Base-by-base conservation (phyloP, 2,329 filamentous ascomycete genomes). In the Xylariaceae sp. region DNA sequence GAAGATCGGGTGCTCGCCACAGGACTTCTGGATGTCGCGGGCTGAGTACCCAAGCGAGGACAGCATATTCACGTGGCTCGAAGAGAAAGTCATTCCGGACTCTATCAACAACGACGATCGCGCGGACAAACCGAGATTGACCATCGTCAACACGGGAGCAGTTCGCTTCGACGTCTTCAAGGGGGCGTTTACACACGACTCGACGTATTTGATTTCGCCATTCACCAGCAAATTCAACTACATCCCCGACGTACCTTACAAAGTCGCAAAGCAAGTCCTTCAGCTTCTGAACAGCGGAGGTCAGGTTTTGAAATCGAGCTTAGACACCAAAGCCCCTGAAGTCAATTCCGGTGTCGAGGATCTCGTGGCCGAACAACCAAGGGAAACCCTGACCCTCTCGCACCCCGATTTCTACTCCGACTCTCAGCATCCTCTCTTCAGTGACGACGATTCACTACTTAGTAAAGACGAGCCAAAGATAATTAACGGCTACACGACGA, bases 141-240 rank as follows among this genome's bases (percentile, higher is more conserved):
- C 86, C 30, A 81, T 97, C 44, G 76, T 88, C 48, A 99, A 99
- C 69, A 96, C 89, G 0, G 94, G 94, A 22, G 89, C 88, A 3
- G 83, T 99, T 57, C 87, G 94, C 40, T 99, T 97, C 68, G 94
- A 99, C 67, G 88, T 99, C 53, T 95, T 96, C 76, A 83, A 92
- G 66, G 94, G 94, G 0, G 75, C 85, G 0, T 97, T 97, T 64
- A 97, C 94, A 0, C 82, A 83, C 36, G 94, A 99, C 66, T 86
- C 85, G 4, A 89, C 87, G 0, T 97, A 83, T 64, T 85, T 92
- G 36, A 78, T 97, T 27, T 95, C 88, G 9, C 94, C 94, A 0
- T 99, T 99, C 66, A 83, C 82, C 2, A 95, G 86, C 67, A 81
- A 80, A 1, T 87, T 96, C 67, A 76, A 78, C 22, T 90, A 84